Evolutionary conservation across 768 basidiomycete genomes (phyloP), one percentile per base, ranked within the genome.

Genomic region (Leccinum disarticulatum): DNA sequence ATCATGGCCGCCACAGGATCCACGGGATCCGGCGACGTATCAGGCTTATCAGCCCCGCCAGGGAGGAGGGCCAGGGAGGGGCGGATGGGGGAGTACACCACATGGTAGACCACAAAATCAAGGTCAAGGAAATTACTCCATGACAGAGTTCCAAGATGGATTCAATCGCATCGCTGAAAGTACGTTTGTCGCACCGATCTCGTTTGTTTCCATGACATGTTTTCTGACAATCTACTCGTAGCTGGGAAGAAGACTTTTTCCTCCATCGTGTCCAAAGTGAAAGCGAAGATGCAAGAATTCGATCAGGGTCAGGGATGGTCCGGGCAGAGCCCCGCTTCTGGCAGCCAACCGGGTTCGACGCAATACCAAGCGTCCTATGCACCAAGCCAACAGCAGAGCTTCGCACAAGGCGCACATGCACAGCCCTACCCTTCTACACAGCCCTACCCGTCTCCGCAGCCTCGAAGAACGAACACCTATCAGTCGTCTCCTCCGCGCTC

Each of bases 171-270:
- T 91, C 50, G 91, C 91, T 6, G 92, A 93, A 74, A 83, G 91
- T 93, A 61, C 61, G 89, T 76, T 11, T 10, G 33, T 22, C 30
- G 3, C 27, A 1, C 3, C n/a, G 17, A 43, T 46, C 27, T 15
- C 17, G 4, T 8, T 9, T 31, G 6, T 22, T 28, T 13, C n/a
- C 11, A 6, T 13, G 5, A 1, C 14, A 1, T 25, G 4, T 47
- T 22, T 60, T 31, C 31, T 55, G 28, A 55, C 7, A 6, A 41
- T 22, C n/a, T 15, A 1, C 41, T 9, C 25, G 54, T 59, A 90
- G 88, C 81, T 55, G 90, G 91, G 4, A 92, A 90, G 77, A 89
- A 86, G 74, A 93, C 91, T 0, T 83, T 93, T 71, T 85, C 81
- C 51, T 81, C 77, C 9, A 70, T 93, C 28, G 79, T 93, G 43